Percentiles rank a stretch among this genome's conserved stretches.
phyloP scores from a whole-genome alignment of 768 basidiomycete genomes.

The Daedaleopsis sinensis region DNA sequence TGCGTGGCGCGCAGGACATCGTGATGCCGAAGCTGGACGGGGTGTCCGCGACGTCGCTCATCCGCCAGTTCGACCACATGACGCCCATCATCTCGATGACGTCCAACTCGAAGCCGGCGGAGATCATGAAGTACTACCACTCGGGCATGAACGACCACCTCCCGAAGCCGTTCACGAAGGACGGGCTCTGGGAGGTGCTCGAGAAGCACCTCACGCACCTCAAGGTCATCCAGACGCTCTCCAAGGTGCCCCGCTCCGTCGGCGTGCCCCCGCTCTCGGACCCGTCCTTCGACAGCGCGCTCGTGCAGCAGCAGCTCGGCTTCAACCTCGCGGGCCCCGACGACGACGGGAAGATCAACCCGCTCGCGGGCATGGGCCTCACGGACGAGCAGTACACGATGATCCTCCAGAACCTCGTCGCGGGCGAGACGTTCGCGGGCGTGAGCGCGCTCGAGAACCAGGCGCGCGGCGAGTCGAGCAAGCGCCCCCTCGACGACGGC shows the following conservation, averaged over 20 bases:
- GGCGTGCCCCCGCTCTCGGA: constrained; percentile 69
- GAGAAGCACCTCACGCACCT: constrained; percentile 93
- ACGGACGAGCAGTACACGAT: constrained; percentile 86
- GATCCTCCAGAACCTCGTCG: constrained; percentile 75
- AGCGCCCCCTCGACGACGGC: constrained; percentile 34
- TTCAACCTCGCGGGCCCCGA: constrained; percentile 32
- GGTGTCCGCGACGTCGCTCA: constrained; percentile 88
- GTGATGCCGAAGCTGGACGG: constrained; percentile 92
- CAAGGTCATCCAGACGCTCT: constrained; percentile 82
- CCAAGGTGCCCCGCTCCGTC: constrained; percentile 61
- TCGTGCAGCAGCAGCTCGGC: constrained; percentile 31
- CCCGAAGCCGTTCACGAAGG: constrained; percentile 96
- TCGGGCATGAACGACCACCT: constrained; percentile 97
- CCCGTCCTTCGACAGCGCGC: constrained; percentile 54
- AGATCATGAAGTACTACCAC: constrained; percentile 89
- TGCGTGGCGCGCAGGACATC: constrained; percentile 66
- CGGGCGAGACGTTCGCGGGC: constrained; percentile 59
- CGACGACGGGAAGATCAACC: constrained; percentile 69
- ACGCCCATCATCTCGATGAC: constrained; percentile 99
- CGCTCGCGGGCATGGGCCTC: constrained; percentile 85
- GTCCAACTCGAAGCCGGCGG: constrained; percentile 88
- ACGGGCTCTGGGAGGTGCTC: constrained; percentile 88
- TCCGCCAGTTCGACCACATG: constrained; percentile 92
- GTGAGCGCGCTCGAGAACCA: constrained; percentile 33
- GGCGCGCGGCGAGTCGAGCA: constrained; percentile 26